Conservation (phyloP, 805 yeast genomes). For the Candida oleophila region DNA sequence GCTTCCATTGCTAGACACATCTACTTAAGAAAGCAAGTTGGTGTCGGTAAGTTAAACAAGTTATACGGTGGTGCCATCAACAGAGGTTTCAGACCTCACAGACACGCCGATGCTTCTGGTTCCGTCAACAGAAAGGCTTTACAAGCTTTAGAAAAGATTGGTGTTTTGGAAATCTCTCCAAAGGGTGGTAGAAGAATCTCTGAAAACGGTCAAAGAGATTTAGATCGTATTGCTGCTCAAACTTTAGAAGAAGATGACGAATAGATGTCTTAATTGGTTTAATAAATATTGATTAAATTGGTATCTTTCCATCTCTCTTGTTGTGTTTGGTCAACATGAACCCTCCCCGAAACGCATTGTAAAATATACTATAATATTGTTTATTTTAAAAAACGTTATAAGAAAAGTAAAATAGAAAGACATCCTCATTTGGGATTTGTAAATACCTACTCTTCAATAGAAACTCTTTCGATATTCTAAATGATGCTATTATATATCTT, state of each 20-base stretch:
- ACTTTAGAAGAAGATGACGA: conserved; percentile 89
- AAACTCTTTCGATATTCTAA: neutral
- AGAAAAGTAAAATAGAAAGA: neutral
- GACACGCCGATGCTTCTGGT: conserved; percentile 98
- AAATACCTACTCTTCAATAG: neutral
- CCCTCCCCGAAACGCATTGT: conserved; percentile 16
- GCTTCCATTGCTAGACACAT: conserved; percentile 99
- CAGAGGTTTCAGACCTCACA: conserved; percentile 99
- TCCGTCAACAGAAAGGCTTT: conserved; percentile 98
- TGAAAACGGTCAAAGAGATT: conserved; percentile 99
- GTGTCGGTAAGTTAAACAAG: conserved; percentile 99
- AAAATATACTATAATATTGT: conserved; percentile 12
- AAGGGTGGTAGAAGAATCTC: conserved; percentile 99
- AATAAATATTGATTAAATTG: conserved; percentile 4
- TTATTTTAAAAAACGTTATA: conserved; percentile 1
- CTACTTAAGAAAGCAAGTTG: conserved; percentile 98
- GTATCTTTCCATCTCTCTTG: neutral
- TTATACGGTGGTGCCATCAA: conserved; percentile 98
- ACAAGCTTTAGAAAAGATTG: conserved; percentile 97
- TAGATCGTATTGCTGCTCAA: conserved; percentile 99
- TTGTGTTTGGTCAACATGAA: conserved; percentile 4
- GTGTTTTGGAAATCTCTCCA: conserved; percentile 93
- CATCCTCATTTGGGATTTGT: neutral
- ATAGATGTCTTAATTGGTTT: conserved; percentile 21
- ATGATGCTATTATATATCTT: neutral